Percentiles rank a stretch among this genome's conserved stretches.
These are phyloP conservation scores for Thymus mandschuricus DNA, from an alignment of 257 asterid genomes.

Conservation along the genomic window DNA sequence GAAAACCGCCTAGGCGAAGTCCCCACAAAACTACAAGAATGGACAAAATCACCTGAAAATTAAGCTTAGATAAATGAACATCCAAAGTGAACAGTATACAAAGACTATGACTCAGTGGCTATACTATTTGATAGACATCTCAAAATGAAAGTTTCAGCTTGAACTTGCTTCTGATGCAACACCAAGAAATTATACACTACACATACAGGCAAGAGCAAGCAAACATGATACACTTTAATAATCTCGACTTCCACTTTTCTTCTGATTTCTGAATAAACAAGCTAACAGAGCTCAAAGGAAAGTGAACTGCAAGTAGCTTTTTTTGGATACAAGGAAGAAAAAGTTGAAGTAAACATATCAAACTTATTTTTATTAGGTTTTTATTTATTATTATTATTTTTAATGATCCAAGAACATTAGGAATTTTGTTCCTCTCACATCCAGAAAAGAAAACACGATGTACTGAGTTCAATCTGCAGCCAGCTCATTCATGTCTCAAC, in stretches of 20 bases:
- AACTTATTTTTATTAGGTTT: constrained; percentile 1
- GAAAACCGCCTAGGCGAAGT: constrained; percentile 81
- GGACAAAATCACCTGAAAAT: constrained; percentile 74
- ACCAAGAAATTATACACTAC: too few relatives aligned
- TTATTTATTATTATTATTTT: background rate
- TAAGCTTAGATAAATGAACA: constrained; percentile 19
- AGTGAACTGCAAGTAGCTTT: background rate
- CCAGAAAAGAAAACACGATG: background rate
- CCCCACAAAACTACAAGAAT: constrained; percentile 84
- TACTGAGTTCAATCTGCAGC: constrained; percentile 1
- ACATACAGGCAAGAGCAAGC: background rate
- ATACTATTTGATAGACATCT: background rate
- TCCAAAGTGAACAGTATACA: constrained; percentile 1
- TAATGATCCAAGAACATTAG: background rate
- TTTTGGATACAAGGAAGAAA: constrained; percentile 8
- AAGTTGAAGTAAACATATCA: constrained; percentile 7
- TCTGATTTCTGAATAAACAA: too few relatives aligned
- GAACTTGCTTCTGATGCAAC: background rate
- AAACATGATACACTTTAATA: too few relatives aligned
- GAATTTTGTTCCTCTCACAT: constrained; percentile 5
- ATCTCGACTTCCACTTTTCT: too few relatives aligned
- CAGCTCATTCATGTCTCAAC: background rate
- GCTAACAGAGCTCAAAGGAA: background rate
- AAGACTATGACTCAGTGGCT: background rate
- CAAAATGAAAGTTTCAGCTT: background rate